Conservation (phyloP, 257 asterid genomes). For the Nicotiana sylvestris region DNA sequence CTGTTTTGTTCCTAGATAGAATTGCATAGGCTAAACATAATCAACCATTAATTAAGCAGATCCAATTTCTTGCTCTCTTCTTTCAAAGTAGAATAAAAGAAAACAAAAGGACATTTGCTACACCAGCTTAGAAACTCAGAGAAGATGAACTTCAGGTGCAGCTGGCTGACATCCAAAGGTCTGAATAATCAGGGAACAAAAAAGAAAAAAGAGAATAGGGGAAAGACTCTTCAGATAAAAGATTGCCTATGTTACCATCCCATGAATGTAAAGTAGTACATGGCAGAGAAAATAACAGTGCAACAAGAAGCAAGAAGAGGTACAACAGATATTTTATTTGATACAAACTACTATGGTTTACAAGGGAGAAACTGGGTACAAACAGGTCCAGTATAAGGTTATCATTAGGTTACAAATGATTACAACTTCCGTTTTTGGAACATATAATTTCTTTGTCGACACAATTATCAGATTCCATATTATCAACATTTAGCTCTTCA, state of each 20-base stretch:
- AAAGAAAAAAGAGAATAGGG: no score
- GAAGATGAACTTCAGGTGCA: neutral
- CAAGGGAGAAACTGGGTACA: neutral
- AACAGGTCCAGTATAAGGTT: neutral
- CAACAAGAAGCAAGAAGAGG: neutral
- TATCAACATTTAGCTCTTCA: neutral
- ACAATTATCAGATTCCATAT: neutral
- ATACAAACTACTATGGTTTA: neutral
- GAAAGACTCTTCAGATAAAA: neutral
- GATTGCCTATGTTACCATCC: neutral
- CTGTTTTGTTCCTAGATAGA: no score
- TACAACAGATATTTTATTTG: neutral
- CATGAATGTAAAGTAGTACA: neutral
- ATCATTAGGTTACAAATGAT: neutral
- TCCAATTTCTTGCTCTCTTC: no score
- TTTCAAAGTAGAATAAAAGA: no score
- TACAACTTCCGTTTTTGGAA: neutral
- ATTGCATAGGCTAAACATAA: no score
- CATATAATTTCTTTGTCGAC: neutral
- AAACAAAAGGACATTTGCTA: no score
- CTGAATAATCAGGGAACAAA: no score
- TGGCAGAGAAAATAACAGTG: neutral
- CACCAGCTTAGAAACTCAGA: neutral
- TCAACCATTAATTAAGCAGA: no score
- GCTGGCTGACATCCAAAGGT: neutral